Evolutionary conservation across 192 early-diverging fungal species (phyloP).

Genomic region (Physocladia obscura): DNA sequence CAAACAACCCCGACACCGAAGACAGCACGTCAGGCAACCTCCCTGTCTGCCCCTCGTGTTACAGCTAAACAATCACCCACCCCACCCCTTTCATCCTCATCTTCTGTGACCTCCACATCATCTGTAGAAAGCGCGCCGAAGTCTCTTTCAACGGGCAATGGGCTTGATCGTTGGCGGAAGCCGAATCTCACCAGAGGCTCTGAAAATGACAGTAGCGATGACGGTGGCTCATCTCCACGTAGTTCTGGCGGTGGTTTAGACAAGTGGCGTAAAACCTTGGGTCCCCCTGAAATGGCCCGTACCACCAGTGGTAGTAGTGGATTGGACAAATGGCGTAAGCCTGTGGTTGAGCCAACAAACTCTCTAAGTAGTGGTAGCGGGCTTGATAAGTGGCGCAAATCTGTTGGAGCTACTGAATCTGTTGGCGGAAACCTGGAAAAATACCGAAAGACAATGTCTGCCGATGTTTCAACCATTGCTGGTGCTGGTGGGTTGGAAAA

Average conservation of each 20-base stretch:
- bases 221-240: background rate
- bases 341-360: background rate
- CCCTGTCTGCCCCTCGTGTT: background rate
- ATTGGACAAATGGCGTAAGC: conserved; percentile 5
- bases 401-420: background rate
- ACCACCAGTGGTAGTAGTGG: background rate
- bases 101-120: background rate
- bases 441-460: background rate
- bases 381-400: background rate
- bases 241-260: background rate
- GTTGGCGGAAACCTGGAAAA: conserved; percentile 3
- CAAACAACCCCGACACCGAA: background rate
- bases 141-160: too few species aligned
- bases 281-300: background rate
- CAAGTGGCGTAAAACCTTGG: background rate
- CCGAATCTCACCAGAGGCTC: background rate
- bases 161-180: background rate
- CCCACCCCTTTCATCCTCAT: background rate
- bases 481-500: background rate
- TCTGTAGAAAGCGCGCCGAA: background rate
- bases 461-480: background rate
- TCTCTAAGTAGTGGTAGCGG: background rate
- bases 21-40: background rate
- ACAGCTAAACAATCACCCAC: background rate
- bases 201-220: background rate